Evolutionary conservation across 495 filamentous ascomycete species (phyloP).

Genomic region (Durotheca rogersii): DNA sequence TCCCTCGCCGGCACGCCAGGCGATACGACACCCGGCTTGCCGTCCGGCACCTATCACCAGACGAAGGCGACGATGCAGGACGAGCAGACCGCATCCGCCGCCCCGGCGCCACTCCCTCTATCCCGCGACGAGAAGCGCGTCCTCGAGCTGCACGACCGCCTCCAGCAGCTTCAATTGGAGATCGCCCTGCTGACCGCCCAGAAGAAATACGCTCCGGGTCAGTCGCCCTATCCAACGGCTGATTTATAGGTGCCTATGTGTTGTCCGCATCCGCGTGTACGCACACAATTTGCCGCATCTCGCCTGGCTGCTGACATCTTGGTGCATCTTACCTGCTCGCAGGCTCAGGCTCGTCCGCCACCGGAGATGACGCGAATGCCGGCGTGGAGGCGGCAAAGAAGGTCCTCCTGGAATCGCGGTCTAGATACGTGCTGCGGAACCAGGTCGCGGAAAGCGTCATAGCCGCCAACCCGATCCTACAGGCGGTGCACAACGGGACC

Average conservation of each 20-base stretch:
- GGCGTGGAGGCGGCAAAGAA: conserved; percentile 59
- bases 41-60: too few relatives aligned
- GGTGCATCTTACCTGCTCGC: not conserved
- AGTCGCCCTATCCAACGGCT: conserved; percentile 8
- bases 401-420: conserved; percentile 67
- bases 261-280: too few relatives aligned
- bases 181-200: conserved; percentile 65
- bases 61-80: too few relatives aligned
- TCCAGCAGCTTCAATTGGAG: conserved; percentile 70
- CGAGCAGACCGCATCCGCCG: too few relatives aligned
- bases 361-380: conserved; percentile 40
- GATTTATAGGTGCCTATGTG: not conserved
- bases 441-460: conserved; percentile 66
- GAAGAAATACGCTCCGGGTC: conserved; percentile 34
- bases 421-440: conserved; percentile 64
- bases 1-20: too few relatives aligned
- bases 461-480: conserved; percentile 70
- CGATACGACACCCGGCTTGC: too few relatives aligned
- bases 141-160: conserved; percentile 65
- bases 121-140: conserved; percentile 62
- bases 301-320: too few relatives aligned
- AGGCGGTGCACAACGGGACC: conserved; percentile 70
- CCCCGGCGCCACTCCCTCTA: conserved; percentile 47
- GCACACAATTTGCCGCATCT: too few relatives aligned
- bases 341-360: conserved; percentile 12